Percentiles rank a stretch among this genome's conserved stretches.
Conservation (phyloP, 306 rosid genomes). For the Comarum palustre region DNA sequence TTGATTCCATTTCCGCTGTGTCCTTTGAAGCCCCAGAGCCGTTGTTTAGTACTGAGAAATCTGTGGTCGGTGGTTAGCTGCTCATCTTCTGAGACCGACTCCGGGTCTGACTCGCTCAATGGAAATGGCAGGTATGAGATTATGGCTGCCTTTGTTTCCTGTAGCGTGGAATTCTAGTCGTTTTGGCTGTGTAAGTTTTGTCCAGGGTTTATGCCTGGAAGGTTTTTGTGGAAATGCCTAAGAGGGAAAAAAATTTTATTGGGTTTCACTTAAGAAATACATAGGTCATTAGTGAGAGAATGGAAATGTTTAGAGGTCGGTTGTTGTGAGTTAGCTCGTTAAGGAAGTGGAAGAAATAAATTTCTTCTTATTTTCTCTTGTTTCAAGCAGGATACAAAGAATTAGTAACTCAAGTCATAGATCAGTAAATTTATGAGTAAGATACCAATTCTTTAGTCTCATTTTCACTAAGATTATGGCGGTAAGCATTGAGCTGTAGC, state of each 20-base stretch:
- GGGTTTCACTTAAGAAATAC: background rate
- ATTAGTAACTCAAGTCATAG: background rate
- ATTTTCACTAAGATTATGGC: background rate
- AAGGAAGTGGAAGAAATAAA: background rate
- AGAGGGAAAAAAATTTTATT: no score
- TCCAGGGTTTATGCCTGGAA: no score
- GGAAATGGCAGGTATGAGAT: no score
- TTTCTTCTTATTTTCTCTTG: background rate
- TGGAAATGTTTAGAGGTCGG: background rate
- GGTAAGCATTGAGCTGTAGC: background rate
- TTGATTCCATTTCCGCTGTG: conserved; percentile 5
- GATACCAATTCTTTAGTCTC: background rate
- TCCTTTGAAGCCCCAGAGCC: conserved; percentile 24
- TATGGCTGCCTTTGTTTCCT: no score
- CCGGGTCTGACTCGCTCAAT: no score
- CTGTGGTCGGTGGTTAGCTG: no score
- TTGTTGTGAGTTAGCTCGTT: background rate
- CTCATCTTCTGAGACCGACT: no score
- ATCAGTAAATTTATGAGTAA: background rate
- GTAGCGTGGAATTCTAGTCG: no score
- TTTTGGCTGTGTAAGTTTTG: no score
- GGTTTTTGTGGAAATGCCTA: no score
- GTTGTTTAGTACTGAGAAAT: background rate
- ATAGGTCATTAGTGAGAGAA: background rate
- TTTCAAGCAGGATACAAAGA: background rate